These are phyloP conservation scores for Coniophora puteana DNA, from an alignment of 1,284 basidiomycete species.

Conservation along the genomic window DNA sequence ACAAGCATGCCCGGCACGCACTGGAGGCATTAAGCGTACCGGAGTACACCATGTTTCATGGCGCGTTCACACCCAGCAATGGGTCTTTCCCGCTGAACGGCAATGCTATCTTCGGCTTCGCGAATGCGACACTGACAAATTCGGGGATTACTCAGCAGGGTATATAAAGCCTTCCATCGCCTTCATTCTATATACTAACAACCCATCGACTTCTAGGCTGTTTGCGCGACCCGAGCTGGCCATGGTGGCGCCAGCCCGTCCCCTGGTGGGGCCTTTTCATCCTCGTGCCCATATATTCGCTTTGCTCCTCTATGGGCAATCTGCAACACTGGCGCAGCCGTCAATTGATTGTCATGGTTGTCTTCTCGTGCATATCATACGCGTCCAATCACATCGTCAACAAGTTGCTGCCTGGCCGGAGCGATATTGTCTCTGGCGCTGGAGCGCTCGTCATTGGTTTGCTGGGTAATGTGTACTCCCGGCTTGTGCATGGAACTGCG, in stretches of 20 bases:
- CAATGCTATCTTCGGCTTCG: slow-evolving; percentile 61
- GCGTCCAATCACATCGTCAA: slow-evolving; percentile 62
- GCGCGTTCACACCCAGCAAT: slow-evolving; percentile 59
- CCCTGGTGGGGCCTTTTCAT: slow-evolving; percentile 76
- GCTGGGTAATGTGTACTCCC: slow-evolving; percentile 79
- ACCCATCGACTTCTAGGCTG: slow-evolving; percentile 66
- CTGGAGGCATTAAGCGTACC: slow-evolving; percentile 42
- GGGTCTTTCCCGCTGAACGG: slow-evolving; percentile 43
- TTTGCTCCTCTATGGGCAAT: slow-evolving; percentile 72
- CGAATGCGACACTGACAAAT: slow-evolving; percentile 40
- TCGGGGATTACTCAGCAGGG: no score
- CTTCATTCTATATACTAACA: no score
- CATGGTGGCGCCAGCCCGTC: slow-evolving; percentile 73
- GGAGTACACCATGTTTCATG: slow-evolving; percentile 49
- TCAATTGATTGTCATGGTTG: slow-evolving; percentile 75
- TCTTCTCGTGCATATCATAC: slow-evolving; percentile 76
- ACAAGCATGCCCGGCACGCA: slow-evolving; percentile 56
- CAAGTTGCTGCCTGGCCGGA: slow-evolving; percentile 43
- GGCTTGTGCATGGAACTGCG: slow-evolving; percentile 73
- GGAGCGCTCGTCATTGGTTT: slow-evolving; percentile 85
- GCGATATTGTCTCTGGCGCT: slow-evolving; percentile 65
- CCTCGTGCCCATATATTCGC: slow-evolving; percentile 79
- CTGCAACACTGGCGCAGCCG: slow-evolving; percentile 66
- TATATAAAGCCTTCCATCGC: no score
- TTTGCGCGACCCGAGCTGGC: slow-evolving; percentile 65